Evolutionary conservation across 257 asterid species (phyloP).

Genomic region (Plantago ovata): DNA sequence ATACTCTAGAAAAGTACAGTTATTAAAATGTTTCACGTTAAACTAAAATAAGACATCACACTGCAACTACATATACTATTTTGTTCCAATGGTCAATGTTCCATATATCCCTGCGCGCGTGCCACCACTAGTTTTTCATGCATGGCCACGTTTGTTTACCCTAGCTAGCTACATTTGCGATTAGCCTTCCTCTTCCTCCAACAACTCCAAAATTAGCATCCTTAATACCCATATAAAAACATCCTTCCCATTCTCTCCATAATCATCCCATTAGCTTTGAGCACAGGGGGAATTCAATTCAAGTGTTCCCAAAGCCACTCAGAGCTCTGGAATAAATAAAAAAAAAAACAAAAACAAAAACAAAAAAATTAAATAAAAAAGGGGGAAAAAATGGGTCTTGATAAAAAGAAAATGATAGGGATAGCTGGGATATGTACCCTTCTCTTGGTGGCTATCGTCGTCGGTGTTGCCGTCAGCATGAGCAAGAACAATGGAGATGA

Average conservation of each 20-base stretch:
- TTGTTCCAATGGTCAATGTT: background rate
- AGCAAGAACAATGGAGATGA: constrained; percentile 8
- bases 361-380: background rate
- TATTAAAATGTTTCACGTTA: no score
- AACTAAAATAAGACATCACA: no score
- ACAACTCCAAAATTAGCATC: background rate
- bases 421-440: constrained; percentile 36
- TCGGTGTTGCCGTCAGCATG: constrained; percentile 32
- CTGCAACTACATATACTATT: no score
- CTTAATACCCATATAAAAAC: background rate
- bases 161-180: constrained; percentile 7
- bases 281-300: constrained; percentile 22
- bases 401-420: constrained; percentile 28
- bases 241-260: background rate
- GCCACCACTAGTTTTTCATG: background rate
- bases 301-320: constrained; percentile 1
- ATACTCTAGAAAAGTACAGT: no score
- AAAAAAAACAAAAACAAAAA: background rate
- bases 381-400: constrained; percentile 27
- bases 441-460: constrained; percentile 49
- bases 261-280: constrained; percentile 10
- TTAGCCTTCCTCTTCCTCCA: background rate
- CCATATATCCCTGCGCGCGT: no score
- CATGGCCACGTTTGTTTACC: background rate
- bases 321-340: constrained; percentile 2